These are phyloP conservation scores for Aegilops tauschii DNA, from an alignment of 176 grass and related monocot species.

Conservation along the genomic window DNA sequence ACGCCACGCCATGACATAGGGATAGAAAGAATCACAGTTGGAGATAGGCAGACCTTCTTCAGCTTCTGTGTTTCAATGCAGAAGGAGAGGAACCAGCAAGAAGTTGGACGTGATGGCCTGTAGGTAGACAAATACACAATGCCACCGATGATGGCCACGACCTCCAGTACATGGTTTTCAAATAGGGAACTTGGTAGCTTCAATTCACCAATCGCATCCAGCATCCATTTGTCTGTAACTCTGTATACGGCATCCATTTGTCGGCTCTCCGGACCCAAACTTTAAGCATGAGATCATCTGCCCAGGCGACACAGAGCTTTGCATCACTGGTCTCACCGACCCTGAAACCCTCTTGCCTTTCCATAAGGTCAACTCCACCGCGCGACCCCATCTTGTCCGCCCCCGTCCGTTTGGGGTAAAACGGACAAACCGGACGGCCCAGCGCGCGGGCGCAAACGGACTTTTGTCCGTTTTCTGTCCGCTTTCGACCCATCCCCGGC, in stretches of 20 bases:
- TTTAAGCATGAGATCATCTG: not conserved
- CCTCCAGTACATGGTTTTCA: not conserved
- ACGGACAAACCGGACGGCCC: no score
- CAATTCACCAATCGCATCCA: not conserved
- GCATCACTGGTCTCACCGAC: not conserved
- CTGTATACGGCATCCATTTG: not conserved
- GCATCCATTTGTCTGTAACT: not conserved
- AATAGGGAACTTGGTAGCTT: not conserved
- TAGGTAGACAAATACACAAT: not conserved
- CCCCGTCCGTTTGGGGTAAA: no score
- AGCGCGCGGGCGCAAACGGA: no score
- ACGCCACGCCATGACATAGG: slow-evolving; percentile 5
- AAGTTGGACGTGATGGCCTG: no score
- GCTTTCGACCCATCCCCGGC: no score
- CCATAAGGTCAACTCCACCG: no score
- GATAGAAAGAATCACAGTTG: not conserved
- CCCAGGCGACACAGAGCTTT: not conserved
- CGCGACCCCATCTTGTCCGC: no score
- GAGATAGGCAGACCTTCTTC: not conserved
- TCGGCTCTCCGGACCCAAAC: not conserved
- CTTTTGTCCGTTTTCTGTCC: no score
- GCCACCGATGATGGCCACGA: not conserved
- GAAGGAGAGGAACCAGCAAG: not conserved
- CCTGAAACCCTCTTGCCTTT: not conserved
- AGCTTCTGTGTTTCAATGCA: not conserved